Evolutionary conservation across 768 basidiomycete genomes (phyloP).

Genomic region (Pleurotus citrinopileatus): DNA sequence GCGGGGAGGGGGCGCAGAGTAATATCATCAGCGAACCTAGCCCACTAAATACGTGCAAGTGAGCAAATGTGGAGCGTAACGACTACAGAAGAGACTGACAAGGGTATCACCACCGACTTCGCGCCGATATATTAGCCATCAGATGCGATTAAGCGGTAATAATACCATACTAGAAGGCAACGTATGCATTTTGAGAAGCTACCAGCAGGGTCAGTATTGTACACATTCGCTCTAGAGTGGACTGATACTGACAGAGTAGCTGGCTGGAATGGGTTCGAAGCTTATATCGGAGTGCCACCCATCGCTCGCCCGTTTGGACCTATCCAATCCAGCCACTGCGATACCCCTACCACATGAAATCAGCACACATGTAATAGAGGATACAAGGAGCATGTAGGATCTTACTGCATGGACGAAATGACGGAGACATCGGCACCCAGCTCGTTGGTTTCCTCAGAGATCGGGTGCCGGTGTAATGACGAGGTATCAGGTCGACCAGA

Average conservation of each 20-base stretch:
- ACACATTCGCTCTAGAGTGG: background rate
- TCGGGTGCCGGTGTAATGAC: slow-evolving; percentile 55
- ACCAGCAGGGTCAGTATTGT: background rate
- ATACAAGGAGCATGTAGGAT: background rate
- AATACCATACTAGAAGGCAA: slow-evolving; percentile 28
- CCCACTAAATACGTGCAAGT: slow-evolving; percentile 27
- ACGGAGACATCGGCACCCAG: slow-evolving; percentile 53
- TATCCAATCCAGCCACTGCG: slow-evolving; percentile 29
- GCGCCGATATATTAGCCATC: background rate
- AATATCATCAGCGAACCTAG: slow-evolving; percentile 27
- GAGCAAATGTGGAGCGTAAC: background rate
- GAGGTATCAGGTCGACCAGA: slow-evolving; percentile 45
- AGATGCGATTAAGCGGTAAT: background rate
- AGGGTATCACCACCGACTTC: slow-evolving; percentile 41
- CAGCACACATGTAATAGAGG: background rate
- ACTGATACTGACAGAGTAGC: slow-evolving; percentile 43
- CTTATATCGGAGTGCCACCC: slow-evolving; percentile 60
- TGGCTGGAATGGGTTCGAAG: slow-evolving; percentile 58
- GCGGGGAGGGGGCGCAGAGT: background rate
- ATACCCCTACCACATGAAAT: slow-evolving; percentile 29
- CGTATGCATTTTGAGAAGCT: slow-evolving; percentile 41
- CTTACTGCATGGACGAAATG: slow-evolving; percentile 44
- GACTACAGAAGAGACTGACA: slow-evolving; percentile 21
- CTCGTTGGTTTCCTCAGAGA: slow-evolving; percentile 45
- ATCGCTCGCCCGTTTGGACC: slow-evolving; percentile 33